phyloP scores from a whole-genome alignment of 345 rosid species.

The Diplotaxis tenuifolia region DNA sequence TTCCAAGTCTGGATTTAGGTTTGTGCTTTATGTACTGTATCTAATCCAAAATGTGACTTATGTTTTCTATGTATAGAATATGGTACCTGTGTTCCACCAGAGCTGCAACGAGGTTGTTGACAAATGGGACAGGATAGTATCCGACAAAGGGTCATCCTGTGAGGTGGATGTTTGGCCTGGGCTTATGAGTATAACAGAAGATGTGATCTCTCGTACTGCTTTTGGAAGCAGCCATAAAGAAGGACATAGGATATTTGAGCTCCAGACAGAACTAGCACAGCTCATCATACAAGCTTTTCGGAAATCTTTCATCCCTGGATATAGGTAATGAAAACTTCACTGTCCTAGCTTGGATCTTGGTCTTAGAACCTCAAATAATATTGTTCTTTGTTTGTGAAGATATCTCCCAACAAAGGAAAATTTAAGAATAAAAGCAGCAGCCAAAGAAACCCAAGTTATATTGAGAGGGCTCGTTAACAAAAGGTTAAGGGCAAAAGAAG shows the following conservation, averaged over 20 bases:
- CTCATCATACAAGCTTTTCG: background rate
- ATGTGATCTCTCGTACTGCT: slow-evolving; percentile 2
- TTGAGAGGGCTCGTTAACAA: background rate
- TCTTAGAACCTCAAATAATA: no score
- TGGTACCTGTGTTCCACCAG: background rate
- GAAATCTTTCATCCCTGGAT: background rate
- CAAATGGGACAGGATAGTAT: background rate
- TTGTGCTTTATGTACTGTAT: background rate
- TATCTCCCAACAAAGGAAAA: background rate
- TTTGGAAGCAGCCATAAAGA: background rate
- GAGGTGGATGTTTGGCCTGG: background rate
- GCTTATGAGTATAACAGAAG: background rate
- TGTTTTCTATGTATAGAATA: background rate
- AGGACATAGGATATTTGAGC: background rate
- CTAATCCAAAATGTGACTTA: background rate
- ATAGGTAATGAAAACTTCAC: background rate
- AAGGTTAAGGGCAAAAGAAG: background rate
- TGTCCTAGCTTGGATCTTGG: background rate
- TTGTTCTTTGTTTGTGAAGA: background rate
- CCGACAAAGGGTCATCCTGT: background rate
- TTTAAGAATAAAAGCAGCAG: background rate
- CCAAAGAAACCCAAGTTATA: background rate
- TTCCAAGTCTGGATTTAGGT: background rate
- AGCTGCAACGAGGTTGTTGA: background rate
- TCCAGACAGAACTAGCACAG: background rate